Base-by-base conservation (phyloP, 768 basidiomycete genomes). In the Scleroderma citrinum region DNA sequence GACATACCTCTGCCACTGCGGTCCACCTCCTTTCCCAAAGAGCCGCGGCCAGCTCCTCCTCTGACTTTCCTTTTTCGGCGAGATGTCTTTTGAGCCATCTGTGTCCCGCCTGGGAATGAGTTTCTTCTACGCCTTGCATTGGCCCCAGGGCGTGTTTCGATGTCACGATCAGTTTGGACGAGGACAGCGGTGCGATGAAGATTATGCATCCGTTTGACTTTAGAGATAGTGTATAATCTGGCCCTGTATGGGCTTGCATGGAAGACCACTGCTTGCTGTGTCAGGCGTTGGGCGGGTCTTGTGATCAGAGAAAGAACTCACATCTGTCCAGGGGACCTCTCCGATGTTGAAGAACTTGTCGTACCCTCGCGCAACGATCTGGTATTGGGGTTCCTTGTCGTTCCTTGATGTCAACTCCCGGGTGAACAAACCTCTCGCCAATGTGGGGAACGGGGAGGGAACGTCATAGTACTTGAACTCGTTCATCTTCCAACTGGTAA, bases 271-370 rank as follows among this genome's bases (percentile, higher is more conserved):
- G 49, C 23, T 37, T 47, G 8, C 19, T 44, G n/a, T 17, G 17
- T 46, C 41, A 3, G 35, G 41, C 46, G 10, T 32, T 2, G 32
- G 16, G 11, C 7, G 14, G 31, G 39, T 31, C 17, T 29, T 11
- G 23, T 45, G 24, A 7, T 23, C 16, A 5, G 23, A 26, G 14
- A 29, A 42, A 29, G 16, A 23, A 72, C 88, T 57, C 61, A 95
- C 95, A 49, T 83, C 82, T 1, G 87, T 94, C 92, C 94, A 98
- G 2, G 86, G 89, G 5, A 97, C 92, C 65, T 99, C 96, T 3
- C 85, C 90, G 26, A 96, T 90, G 62, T 96, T 97, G 75, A 97
- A 98, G 69, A 99, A 98, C 71, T 99, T 99, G 73, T 98, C 96
- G 63, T 99, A 98, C 0, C 95, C 96, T 40, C 96, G 73, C 0